A percentile compares a stretch with the other conserved stretches of the same genome.
phyloP scores from a whole-genome alignment of 176 grass and related monocot genomes.

The Oryza rufipogon region DNA sequence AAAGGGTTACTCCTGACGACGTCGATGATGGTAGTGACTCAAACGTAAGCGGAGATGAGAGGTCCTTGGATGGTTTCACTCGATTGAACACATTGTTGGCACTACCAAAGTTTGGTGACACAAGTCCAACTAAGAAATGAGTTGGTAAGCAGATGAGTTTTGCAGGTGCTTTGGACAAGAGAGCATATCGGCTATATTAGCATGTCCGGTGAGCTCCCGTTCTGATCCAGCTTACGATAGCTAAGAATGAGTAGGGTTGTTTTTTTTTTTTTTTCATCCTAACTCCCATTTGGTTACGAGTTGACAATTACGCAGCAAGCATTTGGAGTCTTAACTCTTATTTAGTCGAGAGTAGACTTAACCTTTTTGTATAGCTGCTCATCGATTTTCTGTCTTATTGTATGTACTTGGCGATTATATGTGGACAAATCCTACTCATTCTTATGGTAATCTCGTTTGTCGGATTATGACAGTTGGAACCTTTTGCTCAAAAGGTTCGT shows the following conservation, averaged over 20 bases:
- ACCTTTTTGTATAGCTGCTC: constrained; percentile 27
- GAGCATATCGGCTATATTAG: constrained; percentile 45
- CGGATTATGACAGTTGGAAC: not conserved
- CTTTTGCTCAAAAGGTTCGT: not conserved
- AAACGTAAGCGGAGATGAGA: constrained; percentile 52
- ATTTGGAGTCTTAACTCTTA: not conserved
- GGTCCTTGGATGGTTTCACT: constrained; percentile 48
- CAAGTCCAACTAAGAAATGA: constrained; percentile 46
- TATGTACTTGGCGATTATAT: not conserved
- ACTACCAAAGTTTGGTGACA: constrained; percentile 51
- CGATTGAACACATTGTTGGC: constrained; percentile 61
- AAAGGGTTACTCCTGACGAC: constrained; percentile 35
- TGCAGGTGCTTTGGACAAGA: constrained; percentile 25
- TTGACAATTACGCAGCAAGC: constrained; percentile 1
- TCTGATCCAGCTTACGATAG: constrained; percentile 10
- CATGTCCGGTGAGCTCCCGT: constrained; percentile 2
- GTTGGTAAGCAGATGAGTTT: constrained; percentile 3
- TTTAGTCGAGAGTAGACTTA: constrained; percentile 28
- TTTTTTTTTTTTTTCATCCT: constrained; percentile 50
- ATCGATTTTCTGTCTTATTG: constrained; percentile 11
- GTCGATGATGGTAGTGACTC: constrained; percentile 42
- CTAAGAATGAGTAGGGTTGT: constrained; percentile 39
- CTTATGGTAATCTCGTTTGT: not conserved
- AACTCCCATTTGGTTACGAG: constrained; percentile 35
- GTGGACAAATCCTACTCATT: constrained; percentile 25